Conservation (phyloP, 129 eudicot species). For the Saussurea involucrata region DNA sequence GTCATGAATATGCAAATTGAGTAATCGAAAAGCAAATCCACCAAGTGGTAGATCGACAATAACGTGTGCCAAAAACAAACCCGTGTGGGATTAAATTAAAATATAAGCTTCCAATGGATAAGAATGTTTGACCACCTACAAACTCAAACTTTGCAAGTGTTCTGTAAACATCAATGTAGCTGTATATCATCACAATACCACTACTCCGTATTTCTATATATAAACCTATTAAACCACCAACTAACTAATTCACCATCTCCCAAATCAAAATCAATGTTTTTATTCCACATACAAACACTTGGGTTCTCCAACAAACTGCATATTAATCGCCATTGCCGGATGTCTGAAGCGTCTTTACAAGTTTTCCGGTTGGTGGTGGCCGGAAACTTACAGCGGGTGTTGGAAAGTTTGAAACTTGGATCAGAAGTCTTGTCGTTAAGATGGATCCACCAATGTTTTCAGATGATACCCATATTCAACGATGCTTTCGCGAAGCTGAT, state of each 20-base stretch:
- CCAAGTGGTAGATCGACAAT: constrained; percentile 14
- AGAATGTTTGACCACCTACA: constrained; percentile 31
- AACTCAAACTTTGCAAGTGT: constrained; percentile 12
- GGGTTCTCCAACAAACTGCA: constrained; percentile 28
- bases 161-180: neutral
- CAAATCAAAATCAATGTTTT: constrained; percentile 31
- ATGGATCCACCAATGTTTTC: constrained; percentile 47
- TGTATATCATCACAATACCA: neutral
- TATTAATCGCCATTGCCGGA: constrained; percentile 21
- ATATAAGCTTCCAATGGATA: constrained; percentile 19
- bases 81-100: neutral
- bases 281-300: constrained; percentile 31
- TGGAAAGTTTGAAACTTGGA: constrained; percentile 26
- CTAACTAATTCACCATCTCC: constrained; percentile 7
- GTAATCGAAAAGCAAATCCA: constrained; percentile 17
- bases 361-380: constrained; percentile 43
- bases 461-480: constrained; percentile 32
- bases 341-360: constrained; percentile 32
- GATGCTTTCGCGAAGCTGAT: constrained; percentile 56
- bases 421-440: constrained; percentile 39
- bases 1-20: constrained; percentile 5
- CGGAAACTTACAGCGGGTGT: constrained; percentile 14
- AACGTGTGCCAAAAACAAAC: constrained; percentile 10
- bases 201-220: constrained; percentile 31
- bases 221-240: constrained; percentile 29